Evolutionary conservation across 2,329 filamentous ascomycete genomes (phyloP).

Genomic region (Cladosporium sp.): DNA sequence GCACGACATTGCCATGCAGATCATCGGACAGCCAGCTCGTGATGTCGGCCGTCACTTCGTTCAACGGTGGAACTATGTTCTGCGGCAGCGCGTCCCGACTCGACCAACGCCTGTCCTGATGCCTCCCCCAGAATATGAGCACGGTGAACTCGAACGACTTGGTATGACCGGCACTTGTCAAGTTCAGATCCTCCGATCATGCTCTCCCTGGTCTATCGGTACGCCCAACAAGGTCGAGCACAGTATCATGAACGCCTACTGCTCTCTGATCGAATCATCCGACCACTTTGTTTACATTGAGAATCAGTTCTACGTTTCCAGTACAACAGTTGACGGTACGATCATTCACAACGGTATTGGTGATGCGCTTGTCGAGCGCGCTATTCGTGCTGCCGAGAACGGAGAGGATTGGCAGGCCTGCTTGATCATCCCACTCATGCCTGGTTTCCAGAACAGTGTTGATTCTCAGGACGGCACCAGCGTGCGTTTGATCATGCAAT

Average conservation of each 20-base stretch:
- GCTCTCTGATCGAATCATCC: conserved; percentile 90
- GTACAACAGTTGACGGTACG: conserved; percentile 79
- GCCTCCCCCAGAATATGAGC: conserved; percentile 86
- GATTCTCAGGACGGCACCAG: conserved; percentile 91
- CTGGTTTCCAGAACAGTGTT: conserved; percentile 97
- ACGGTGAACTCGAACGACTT: conserved; percentile 78
- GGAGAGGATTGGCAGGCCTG: conserved; percentile 86
- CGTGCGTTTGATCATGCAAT: conserved; percentile 92
- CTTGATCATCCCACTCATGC: conserved; percentile 90
- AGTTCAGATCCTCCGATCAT: conserved; percentile 90
- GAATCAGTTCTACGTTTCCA: conserved; percentile 97
- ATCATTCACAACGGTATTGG: conserved; percentile 91
- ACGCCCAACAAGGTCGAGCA: conserved; percentile 78
- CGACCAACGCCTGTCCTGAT: conserved; percentile 89
- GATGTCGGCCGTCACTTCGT: conserved; percentile 95
- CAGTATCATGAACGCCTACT: conserved; percentile 93
- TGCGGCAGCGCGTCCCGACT: conserved; percentile 87
- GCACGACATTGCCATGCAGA: conserved; percentile 98
- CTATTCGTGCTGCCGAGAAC: conserved; percentile 76
- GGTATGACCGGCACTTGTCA: conserved; percentile 93
- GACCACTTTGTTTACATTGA: conserved; percentile 99
- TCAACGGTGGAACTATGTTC: conserved; percentile 95
- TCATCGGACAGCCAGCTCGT: conserved; percentile 90
- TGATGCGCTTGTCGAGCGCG: conserved; percentile 88
- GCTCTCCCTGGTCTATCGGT: conserved; percentile 85